These are phyloP conservation scores for Knoxia roxburghii DNA, from an alignment of 257 asterid genomes.

Conservation along the genomic window DNA sequence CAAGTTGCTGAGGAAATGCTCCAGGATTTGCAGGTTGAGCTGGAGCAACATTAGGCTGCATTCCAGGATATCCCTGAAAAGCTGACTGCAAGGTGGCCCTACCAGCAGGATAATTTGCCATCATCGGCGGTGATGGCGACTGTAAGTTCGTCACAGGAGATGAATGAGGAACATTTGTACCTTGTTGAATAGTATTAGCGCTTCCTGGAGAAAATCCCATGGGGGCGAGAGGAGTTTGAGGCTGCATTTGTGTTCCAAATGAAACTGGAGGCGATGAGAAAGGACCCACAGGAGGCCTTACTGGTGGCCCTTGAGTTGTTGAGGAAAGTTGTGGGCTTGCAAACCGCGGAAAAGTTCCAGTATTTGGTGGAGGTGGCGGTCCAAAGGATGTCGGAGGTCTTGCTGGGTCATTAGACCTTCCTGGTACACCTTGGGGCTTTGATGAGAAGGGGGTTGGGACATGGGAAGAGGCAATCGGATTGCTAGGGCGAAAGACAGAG, in stretches of 20 bases:
- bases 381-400: constrained; percentile 59
- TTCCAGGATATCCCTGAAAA: constrained; percentile 61
- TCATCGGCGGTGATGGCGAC: constrained; percentile 34
- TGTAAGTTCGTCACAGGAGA: constrained; percentile 51
- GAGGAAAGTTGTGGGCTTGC: constrained; percentile 46
- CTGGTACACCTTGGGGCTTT: constrained; percentile 16
- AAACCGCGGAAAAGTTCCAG: constrained; percentile 52
- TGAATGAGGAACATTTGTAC: constrained; percentile 30
- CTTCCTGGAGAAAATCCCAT: constrained; percentile 65
- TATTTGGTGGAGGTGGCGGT: constrained; percentile 32
- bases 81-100: constrained; percentile 46
- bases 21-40: constrained; percentile 42
- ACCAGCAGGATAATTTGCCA: constrained; percentile 41
- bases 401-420: constrained; percentile 39
- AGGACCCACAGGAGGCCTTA: constrained; percentile 42
- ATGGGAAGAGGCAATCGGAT: constrained; percentile 17
- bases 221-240: constrained; percentile 44
- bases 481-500: constrained; percentile 18
- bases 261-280: constrained; percentile 34
- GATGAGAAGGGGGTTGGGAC: constrained; percentile 15
- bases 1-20: constrained; percentile 52
- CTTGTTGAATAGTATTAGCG: constrained; percentile 41
- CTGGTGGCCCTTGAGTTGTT: constrained; percentile 41
- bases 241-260: constrained; percentile 27
- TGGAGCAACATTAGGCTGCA: constrained; percentile 44